phyloP scores from a whole-genome alignment of 1,284 basidiomycete species.

The Coniferiporia sulphurascens region DNA sequence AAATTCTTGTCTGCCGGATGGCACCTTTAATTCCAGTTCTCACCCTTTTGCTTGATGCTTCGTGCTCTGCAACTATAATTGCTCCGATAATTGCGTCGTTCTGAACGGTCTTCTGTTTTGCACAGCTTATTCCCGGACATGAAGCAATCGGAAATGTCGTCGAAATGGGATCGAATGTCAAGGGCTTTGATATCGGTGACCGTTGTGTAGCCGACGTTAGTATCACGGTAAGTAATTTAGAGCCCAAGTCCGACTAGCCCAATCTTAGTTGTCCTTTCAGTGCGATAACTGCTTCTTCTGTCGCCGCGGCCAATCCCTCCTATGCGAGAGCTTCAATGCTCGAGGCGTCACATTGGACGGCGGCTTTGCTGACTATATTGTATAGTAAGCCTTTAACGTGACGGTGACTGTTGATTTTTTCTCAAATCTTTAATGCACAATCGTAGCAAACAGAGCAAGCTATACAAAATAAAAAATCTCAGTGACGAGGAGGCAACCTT shows the following conservation, averaged over 20 bases:
- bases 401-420: background rate
- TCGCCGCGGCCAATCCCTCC: constrained; percentile 63
- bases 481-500: constrained; percentile 85
- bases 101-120: too few relatives aligned
- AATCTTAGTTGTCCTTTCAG: constrained; percentile 30
- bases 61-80: too few relatives aligned
- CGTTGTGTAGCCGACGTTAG: constrained; percentile 55
- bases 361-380: constrained; percentile 85
- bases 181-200: constrained; percentile 50
- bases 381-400: constrained; percentile 47
- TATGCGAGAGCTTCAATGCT: constrained; percentile 78
- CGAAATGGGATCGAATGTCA: constrained; percentile 49
- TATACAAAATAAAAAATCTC: constrained; percentile 81
- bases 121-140: constrained; percentile 40
- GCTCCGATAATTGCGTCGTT: too few relatives aligned
- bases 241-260: background rate
- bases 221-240: constrained; percentile 32
- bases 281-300: constrained; percentile 83
- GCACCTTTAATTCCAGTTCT: background rate
- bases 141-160: constrained; percentile 53
- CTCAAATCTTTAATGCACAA: background rate
- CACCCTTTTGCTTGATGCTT: background rate
- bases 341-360: constrained; percentile 74
- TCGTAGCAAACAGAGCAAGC: constrained; percentile 56
- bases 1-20: background rate